Evolutionary conservation across 1,284 basidiomycete genomes (phyloP).

Genomic region (Heliocybe sulcata): DNA sequence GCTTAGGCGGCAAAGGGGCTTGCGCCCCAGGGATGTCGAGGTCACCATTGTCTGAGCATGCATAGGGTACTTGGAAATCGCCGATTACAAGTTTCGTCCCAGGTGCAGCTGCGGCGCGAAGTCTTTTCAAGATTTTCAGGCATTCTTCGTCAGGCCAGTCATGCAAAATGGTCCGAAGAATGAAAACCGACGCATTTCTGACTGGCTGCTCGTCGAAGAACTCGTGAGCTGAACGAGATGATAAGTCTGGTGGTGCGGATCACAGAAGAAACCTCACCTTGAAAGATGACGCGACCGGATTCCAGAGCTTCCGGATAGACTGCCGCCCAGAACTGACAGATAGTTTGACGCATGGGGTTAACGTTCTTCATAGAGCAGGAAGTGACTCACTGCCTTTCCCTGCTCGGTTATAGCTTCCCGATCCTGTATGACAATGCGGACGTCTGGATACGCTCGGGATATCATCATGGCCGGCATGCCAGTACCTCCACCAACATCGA

Average conservation of each 20-base stretch:
- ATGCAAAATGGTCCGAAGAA: conserved; percentile 20
- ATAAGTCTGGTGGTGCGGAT: not conserved
- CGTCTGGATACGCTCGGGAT: conserved; percentile 15
- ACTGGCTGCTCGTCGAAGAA: conserved; percentile 24
- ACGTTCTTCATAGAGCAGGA: too few species aligned
- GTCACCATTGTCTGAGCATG: conserved; percentile 1
- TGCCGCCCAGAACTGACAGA: conserved; percentile 12
- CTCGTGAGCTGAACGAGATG: conserved; percentile 14
- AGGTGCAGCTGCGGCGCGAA: conserved; percentile 13
- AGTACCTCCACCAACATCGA: conserved; percentile 25
- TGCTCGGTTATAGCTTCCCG: conserved; percentile 17
- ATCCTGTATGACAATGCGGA: conserved; percentile 23
- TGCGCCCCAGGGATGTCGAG: conserved; percentile 8
- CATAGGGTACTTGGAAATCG: conserved; percentile 8
- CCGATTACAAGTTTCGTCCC: conserved; percentile 6
- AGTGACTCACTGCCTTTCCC: conserved; percentile 14
- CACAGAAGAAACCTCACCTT: conserved; percentile 1
- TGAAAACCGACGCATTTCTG: conserved; percentile 17
- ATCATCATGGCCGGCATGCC: conserved; percentile 21
- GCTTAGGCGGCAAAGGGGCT: conserved; percentile 8
- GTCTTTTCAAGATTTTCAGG: conserved; percentile 14
- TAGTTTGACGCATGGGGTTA: not conserved
- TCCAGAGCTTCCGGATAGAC: conserved; percentile 9
- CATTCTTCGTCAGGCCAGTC: conserved; percentile 17
- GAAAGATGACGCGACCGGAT: conserved; percentile 10